Conservation (phyloP, 805 yeast species). For the Lachancea fermentati region DNA sequence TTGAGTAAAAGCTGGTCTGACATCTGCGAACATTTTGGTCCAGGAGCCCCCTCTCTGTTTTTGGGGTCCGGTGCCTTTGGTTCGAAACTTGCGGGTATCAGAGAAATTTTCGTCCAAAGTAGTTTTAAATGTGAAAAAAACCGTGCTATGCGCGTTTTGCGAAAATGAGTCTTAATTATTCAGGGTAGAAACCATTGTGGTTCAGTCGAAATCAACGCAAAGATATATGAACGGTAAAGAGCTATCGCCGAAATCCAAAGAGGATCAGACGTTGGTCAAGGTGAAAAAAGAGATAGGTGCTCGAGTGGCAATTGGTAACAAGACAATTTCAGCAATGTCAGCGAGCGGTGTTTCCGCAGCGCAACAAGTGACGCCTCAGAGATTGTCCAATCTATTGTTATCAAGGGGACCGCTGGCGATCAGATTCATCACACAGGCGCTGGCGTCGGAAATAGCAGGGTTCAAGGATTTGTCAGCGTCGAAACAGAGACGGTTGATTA, state of each 20-base stretch:
- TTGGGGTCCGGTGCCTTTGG: neutral
- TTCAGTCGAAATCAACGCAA: neutral
- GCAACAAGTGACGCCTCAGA: conserved; percentile 71
- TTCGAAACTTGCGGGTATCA: neutral
- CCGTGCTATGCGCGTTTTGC: neutral
- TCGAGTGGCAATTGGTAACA: neutral
- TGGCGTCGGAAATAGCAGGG: conserved; percentile 67
- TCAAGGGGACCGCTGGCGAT: conserved; percentile 86
- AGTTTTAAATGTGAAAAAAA: no score
- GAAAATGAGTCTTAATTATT: neutral
- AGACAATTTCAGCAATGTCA: conserved; percentile 61
- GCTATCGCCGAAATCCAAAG: neutral
- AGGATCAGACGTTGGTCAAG: neutral
- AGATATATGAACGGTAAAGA: neutral
- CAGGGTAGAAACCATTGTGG: neutral
- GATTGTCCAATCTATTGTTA: conserved; percentile 61
- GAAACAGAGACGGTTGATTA: conserved; percentile 84
- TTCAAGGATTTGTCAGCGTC: conserved; percentile 77
- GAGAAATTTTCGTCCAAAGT: no score
- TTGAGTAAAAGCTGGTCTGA: conserved; percentile 1
- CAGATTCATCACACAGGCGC: conserved; percentile 77
- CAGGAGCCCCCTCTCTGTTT: no score
- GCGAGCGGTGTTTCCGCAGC: conserved; percentile 85
- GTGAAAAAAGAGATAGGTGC: neutral
- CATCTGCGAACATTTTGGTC: neutral